phyloP scores from a whole-genome alignment of 2,329 filamentous ascomycete species.

The Ophidiomyces ophidiicola region DNA sequence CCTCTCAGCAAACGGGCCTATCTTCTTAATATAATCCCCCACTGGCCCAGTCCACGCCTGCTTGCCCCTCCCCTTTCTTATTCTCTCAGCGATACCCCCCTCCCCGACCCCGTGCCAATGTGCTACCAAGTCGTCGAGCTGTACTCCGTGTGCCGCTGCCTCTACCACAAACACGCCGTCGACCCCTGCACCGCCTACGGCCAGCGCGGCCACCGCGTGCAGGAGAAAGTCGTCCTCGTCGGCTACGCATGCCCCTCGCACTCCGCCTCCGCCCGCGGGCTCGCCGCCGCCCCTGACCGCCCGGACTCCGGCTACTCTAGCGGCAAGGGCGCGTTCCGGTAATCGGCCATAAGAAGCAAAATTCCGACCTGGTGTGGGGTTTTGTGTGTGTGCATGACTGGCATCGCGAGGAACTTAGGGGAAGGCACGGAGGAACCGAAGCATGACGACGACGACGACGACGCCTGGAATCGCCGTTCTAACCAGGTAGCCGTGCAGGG shows the following conservation, averaged over 20 bases:
- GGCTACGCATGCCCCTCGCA: conserved; percentile 64
- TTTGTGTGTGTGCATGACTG: too few species aligned
- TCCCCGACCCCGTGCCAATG: conserved; percentile 43
- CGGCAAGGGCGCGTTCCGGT: conserved; percentile 15
- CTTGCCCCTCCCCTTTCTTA: background rate
- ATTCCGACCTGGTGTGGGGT: too few species aligned
- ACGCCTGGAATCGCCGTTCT: background rate
- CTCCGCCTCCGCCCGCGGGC: too few species aligned
- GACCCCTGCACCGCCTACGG: conserved; percentile 70
- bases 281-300: too few species aligned
- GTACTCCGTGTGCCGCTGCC: conserved; percentile 74
- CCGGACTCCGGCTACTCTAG: conserved; percentile 27
- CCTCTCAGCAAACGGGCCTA: conserved; percentile 11
- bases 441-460: background rate
- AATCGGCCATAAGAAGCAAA: background rate
- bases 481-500: background rate
- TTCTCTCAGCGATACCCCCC: background rate
- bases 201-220: conserved; percentile 56
- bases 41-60: background rate
- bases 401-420: too few species aligned
- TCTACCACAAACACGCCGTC: conserved; percentile 77
- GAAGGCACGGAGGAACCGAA: background rate
- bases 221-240: conserved; percentile 66
- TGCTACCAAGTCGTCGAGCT: conserved; percentile 78
- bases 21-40: conserved; percentile 8